Base-by-base conservation (phyloP, 305 asterid genomes). In the Fraxinus sp. region DNA sequence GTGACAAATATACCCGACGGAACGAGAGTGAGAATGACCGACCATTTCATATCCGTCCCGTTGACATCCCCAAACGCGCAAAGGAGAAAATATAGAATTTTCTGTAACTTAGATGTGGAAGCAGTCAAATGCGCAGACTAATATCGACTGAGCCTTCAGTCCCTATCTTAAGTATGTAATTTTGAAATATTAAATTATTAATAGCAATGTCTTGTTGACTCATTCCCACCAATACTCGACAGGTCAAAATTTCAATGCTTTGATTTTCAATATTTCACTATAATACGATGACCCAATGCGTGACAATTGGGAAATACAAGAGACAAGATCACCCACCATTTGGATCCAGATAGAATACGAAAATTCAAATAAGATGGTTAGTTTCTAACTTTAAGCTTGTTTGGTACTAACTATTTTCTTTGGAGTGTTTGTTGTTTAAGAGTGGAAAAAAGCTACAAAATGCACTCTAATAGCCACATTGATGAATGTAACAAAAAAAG, bases 141-240 rank as follows among this genome's bases (percentile, higher is more conserved):
- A 68, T 76, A 76, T 80, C 18, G 46, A 26, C 73, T 41, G 44
- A 36, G 41, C 37, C 57, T 30, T 28, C 3, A 71, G 82, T 83
- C 85, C 14, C 78, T 13, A 44, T 78, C 82, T 9, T 44, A 78
- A 78, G 16, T 78, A 2, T 16, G 35, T 18, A 35, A 59, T 57
- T 78, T 78, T 44, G 73, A 73, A 80, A 3, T 49, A 14, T 5
- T n/a, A 55, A 55, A 55, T 16, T 16, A 55, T 55, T 55, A 55
- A 55, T 1, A 55, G 33, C 8, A 32, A 28, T 28, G 37, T 41
- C 74, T 41, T 49, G 7, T 78, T 77, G 78, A 74, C 78, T 62
- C 64, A 73, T 74, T 78, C 83, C 66, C 80, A 62, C 87, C 85
- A 76, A 78, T 78, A 62, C 83, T 66, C 68, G 7, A 8, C 3